Evolutionary conservation across 1,284 basidiomycete genomes (phyloP), one percentile per base, ranked within the genome.

Genomic region (Microbotryum silenes-acaulis): DNA sequence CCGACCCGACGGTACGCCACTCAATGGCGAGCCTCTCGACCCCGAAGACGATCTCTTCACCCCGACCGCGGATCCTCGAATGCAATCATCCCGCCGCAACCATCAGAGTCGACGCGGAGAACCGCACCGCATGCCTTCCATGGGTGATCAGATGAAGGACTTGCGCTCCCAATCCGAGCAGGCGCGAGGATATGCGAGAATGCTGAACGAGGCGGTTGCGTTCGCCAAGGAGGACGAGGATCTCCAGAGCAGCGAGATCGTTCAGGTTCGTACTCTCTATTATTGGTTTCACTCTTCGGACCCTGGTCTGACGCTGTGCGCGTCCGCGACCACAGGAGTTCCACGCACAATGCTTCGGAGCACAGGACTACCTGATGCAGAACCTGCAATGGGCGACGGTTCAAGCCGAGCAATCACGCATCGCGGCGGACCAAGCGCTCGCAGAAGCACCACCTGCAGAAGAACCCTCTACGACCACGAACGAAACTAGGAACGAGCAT

Each of bases 341-440:
- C 60, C 75, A 77, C 63, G 59, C 65, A 5, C 74, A 75, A 53
- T 74, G 74, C 58, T 72, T 78, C 64, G 62, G 70, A 3, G 74
- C 74, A 31, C 75, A 77, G 56, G 74, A 76, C 44, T 72, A 74
- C 16, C 68, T 79, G 48, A 73, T 73, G 1, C 72, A 73, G 44
- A 77, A 78, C 62, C 75, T 79, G 70, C 74, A 73, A 27, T 79
- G 78, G 78, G 77, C 77, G 1, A 74, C 76, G 57, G 74, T 76
- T 0, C 75, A 77, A 63, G 78, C 78, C 3, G 66, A 68, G n/a
- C 65, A 70, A 60, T 60, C 74, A 23, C 58, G 63, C 57, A 20
- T 54, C 10, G 48, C 59, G 46, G 46, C 58, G 62, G 49, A 59
- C 54, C 53, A 61, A 50, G 27, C 51, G 33, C 25, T 49, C 16